phyloP scores from a whole-genome alignment of 2,329 filamentous ascomycete genomes.

The Stagonosporopsis rhizophila region DNA sequence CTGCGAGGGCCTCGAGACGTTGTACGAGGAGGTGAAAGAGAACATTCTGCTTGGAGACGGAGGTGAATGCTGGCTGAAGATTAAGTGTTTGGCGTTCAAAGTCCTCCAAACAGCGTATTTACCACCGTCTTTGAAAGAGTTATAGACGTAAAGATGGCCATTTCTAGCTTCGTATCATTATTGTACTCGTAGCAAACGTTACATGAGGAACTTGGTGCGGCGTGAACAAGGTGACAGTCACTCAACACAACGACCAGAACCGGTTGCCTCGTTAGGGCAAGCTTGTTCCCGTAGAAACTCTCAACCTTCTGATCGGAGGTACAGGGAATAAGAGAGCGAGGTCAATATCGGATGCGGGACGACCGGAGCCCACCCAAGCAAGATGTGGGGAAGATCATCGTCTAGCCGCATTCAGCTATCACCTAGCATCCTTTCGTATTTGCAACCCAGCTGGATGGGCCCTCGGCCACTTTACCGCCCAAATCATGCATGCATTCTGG shows the following conservation, averaged over 20 bases:
- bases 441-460: conserved; percentile 14
- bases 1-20: neutral
- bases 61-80: neutral
- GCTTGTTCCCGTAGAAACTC: too few species aligned
- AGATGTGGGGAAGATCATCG: conserved; percentile 16
- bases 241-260: too few species aligned
- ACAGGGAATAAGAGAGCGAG: neutral
- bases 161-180: neutral
- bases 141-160: neutral
- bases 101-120: neutral
- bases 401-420: conserved; percentile 1
- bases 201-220: neutral
- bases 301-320: neutral
- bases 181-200: neutral
- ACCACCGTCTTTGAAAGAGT: neutral
- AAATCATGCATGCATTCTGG: neutral
- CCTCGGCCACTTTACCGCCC: conserved; percentile 1
- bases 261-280: neutral
- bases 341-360: conserved; percentile 9
- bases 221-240: too few species aligned
- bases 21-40: neutral
- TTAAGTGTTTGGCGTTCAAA: neutral
- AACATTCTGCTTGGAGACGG: neutral
- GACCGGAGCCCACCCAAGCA: neutral
- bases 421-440: neutral